Conservation (phyloP, 2,329 filamentous ascomycete genomes). For the Alternaria alternata region DNA sequence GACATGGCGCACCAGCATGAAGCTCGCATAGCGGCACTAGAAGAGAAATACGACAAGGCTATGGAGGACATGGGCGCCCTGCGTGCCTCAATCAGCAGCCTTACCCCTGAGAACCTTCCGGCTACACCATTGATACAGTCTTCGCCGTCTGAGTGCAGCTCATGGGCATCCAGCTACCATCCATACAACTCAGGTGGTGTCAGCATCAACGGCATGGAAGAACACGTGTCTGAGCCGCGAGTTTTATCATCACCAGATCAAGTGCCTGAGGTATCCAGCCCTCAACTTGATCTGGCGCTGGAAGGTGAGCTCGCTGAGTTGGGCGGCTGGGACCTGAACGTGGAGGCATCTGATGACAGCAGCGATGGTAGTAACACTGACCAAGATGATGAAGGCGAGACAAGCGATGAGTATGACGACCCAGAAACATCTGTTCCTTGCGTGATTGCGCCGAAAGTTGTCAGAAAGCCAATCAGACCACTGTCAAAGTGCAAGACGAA, state of each 20-base stretch:
- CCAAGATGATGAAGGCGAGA: conserved; percentile 4
- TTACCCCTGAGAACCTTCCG: background rate
- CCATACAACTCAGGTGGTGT: background rate
- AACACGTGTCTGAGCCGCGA: background rate
- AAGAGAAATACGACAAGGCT: background rate
- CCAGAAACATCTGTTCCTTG: background rate
- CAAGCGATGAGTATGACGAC: background rate
- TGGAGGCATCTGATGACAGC: background rate
- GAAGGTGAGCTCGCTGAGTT: conserved; percentile 4
- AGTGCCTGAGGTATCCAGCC: conserved; percentile 3
- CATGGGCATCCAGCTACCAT: conserved; percentile 1
- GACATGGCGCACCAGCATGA: conserved; percentile 1
- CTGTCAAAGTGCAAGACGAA: conserved; percentile 4
- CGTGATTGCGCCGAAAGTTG: background rate
- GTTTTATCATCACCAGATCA: background rate
- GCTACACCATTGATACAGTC: background rate
- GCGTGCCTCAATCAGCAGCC: background rate
- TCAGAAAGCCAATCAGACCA: background rate
- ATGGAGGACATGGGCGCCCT: conserved; percentile 5
- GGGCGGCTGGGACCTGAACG: conserved; percentile 3
- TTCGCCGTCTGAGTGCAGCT: conserved; percentile 1
- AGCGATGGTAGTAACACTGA: conserved; percentile 1
- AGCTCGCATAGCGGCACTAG: conserved; percentile 1
- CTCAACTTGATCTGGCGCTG: conserved; percentile 1
- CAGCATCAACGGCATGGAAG: background rate